These are phyloP conservation scores for Eimeria zaria DNA, from an alignment of 169 alveolate genomes.

Conservation along the genomic window DNA sequence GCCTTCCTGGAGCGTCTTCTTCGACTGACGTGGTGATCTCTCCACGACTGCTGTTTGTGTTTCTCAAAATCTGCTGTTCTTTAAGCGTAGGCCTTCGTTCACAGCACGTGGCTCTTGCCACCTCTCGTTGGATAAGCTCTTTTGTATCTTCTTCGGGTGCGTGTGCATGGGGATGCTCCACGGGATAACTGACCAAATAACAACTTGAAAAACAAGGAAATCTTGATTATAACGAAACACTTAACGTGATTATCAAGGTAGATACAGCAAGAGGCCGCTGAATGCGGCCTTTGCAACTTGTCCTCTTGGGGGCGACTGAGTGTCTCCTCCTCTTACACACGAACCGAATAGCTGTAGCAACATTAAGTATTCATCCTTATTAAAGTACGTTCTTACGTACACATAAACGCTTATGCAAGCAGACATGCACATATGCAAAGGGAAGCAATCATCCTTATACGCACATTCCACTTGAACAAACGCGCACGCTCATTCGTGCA, in stretches of 20 bases:
- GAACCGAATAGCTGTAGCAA: not conserved
- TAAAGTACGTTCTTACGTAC: not conserved
- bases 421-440: not conserved
- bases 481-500: not conserved
- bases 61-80: not conserved
- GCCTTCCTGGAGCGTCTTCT: not conserved
- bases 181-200: not conserved
- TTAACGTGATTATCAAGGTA: not conserved
- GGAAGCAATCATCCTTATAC: not conserved
- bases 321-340: not conserved
- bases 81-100: not conserved
- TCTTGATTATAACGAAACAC: not conserved
- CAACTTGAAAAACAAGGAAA: not conserved
- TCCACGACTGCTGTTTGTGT: not conserved
- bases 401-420: not conserved
- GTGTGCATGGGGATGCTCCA: not conserved
- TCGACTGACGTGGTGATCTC: not conserved
- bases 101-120: not conserved
- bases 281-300: not conserved
- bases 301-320: not conserved
- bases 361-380: not conserved
- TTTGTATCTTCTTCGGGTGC: not conserved
- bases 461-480: not conserved
- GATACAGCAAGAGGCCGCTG: not conserved
- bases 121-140: not conserved